Evolutionary conservation across 2,329 filamentous ascomycete genomes (phyloP), one percentile per base, ranked within the genome.

Genomic region (Aaosphaeria pasadenensis): DNA sequence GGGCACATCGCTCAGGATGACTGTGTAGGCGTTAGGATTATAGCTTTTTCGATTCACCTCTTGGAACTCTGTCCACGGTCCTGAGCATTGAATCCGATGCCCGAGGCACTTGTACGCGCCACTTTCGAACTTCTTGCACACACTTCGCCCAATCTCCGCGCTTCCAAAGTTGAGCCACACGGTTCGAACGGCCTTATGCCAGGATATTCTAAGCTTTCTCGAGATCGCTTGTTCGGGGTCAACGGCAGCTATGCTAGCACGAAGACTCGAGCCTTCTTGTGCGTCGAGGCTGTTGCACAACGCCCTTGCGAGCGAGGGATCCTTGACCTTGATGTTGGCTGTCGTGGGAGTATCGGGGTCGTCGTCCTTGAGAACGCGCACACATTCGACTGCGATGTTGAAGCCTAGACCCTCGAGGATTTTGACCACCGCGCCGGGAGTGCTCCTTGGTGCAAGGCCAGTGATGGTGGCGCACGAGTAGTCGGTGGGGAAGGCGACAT

Each of bases 241-340:
- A 24, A 24, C 17, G 17, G 17, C 17, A 2, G 17, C 17, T 24
- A 24, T 24, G 17, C 17, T 24, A 24, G 17, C 17, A 24, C 17
- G 17, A 24, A 24, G 17, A 24, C 17, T 24, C 17, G 17, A 24
- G 17, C 17, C 17, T 5, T 6, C 17, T 6, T 35, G 24, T 13
- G 39, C 42, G 39, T 49, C 38, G 30, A 52, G 39, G 13, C 30
- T 45, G 30, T 13, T 30, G 32, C 47, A 44, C 32, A 52, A 30
- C 9, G 41, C 33, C 28, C 39, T 17, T 17, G 50, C 39, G 44
- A 52, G 46, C 30, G 35, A 31, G 6, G 46, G 50, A 29, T 52
- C 50, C 42, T 52, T 41, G 11, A 52, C 42, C 39, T 47, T 49
- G 3, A 52, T 40, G 9, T 39, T 47, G 31, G 46, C 50, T 44